Conservation (phyloP, 1,284 basidiomycete genomes). For the Trichosporon sp. region DNA sequence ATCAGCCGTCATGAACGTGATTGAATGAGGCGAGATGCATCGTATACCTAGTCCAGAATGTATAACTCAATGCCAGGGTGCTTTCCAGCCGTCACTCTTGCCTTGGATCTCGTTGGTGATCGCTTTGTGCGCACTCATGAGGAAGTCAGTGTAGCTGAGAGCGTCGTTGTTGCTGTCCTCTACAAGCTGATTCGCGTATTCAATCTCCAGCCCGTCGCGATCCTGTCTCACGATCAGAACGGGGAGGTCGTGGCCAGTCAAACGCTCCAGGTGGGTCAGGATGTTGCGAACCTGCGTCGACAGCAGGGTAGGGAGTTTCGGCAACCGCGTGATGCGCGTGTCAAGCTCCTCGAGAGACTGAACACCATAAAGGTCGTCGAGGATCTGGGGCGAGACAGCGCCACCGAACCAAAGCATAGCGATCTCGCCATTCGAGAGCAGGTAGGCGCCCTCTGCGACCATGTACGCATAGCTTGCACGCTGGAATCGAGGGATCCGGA, state of each 20-base stretch:
- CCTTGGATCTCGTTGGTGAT: slow-evolving; percentile 49
- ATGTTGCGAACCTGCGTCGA: slow-evolving; percentile 83
- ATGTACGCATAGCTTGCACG: slow-evolving; percentile 79
- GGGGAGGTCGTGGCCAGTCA: slow-evolving; percentile 59
- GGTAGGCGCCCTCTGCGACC: slow-evolving; percentile 84
- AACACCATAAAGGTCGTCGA: slow-evolving; percentile 80
- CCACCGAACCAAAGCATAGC: slow-evolving; percentile 88
- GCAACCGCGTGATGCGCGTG: slow-evolving; percentile 66
- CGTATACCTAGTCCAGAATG: background rate
- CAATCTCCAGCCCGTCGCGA: slow-evolving; percentile 86
- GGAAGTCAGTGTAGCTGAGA: slow-evolving; percentile 73
- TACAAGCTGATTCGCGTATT: slow-evolving; percentile 92
- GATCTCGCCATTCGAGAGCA: slow-evolving; percentile 86
- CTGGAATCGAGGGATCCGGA: slow-evolving; percentile 73
- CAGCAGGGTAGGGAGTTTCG: slow-evolving; percentile 66
- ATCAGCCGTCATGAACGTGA: background rate
- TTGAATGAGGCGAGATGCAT: background rate
- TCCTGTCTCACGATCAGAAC: slow-evolving; percentile 85
- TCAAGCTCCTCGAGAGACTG: slow-evolving; percentile 71
- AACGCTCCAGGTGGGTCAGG: slow-evolving; percentile 64
- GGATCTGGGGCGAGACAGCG: slow-evolving; percentile 70
- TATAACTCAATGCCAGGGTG: slow-evolving; percentile 27
- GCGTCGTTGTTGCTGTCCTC: slow-evolving; percentile 97
- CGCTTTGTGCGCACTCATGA: slow-evolving; percentile 46
- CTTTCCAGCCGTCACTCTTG: slow-evolving; percentile 42